Evolutionary conservation across 2,329 filamentous ascomycete species (phyloP).

Genomic region (Calonectria multiphialidica): DNA sequence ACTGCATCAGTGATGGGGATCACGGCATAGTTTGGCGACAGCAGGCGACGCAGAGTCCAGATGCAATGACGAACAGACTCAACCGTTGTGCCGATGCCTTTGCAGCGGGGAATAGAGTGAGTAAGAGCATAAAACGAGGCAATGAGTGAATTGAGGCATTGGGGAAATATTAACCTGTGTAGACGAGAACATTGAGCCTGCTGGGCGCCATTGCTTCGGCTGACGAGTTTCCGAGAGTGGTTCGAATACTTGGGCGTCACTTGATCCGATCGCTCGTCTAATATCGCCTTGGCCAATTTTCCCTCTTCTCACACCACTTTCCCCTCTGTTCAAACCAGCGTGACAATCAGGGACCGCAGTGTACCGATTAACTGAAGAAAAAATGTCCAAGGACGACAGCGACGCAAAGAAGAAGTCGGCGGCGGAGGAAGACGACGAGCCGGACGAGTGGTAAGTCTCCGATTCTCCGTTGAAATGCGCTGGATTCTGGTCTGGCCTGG

Average conservation of each 20-base stretch:
- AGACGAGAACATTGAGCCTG: slow-evolving; percentile 92
- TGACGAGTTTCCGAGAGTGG: slow-evolving; percentile 9
- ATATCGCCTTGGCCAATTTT: slow-evolving; percentile 34
- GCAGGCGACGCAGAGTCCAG: slow-evolving; percentile 85
- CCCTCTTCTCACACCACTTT: slow-evolving; percentile 39
- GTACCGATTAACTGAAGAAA: not conserved
- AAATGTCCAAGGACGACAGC: slow-evolving; percentile 66
- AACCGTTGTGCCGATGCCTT: slow-evolving; percentile 86
- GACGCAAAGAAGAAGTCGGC: slow-evolving; percentile 51
- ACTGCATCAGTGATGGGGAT: slow-evolving; percentile 84
- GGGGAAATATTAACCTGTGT: slow-evolving; percentile 74
- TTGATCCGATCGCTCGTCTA: slow-evolving; percentile 37
- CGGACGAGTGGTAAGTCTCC: slow-evolving; percentile 86
- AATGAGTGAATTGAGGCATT: not conserved
- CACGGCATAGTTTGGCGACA: slow-evolving; percentile 93
- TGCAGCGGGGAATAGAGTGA: slow-evolving; percentile 21
- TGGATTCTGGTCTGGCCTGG: slow-evolving; percentile 4
- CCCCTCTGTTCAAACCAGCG: slow-evolving; percentile 5
- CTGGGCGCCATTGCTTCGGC: slow-evolving; percentile 68
- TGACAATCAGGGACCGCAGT: not conserved
- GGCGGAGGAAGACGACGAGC: slow-evolving; percentile 74
- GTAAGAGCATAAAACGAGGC: not conserved
- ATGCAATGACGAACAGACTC: slow-evolving; percentile 93
- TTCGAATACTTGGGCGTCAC: slow-evolving; percentile 31
- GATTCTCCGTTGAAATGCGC: slow-evolving; percentile 14